These are phyloP conservation scores for Xylaria sp. DNA, from an alignment of 2,329 filamentous ascomycete species.

Conservation along the genomic window DNA sequence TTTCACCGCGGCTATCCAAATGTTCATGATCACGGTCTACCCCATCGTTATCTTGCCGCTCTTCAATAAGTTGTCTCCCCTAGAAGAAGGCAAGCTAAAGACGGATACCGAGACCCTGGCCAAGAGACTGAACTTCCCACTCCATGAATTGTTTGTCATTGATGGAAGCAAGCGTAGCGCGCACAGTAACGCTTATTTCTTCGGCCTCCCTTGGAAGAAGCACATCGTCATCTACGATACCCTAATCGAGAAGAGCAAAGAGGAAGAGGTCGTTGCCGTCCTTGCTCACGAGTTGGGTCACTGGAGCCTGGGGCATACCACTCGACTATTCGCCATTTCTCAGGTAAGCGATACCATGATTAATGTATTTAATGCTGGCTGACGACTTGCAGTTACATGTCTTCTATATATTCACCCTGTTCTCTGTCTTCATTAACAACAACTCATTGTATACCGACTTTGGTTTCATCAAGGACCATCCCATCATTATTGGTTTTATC, in stretches of 20 bases:
- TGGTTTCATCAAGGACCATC: slow-evolving; percentile 83
- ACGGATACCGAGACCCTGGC: slow-evolving; percentile 86
- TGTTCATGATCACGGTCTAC: slow-evolving; percentile 96
- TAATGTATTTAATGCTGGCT: slow-evolving; percentile 33
- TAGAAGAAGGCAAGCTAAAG: slow-evolving; percentile 89
- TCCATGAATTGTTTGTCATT: slow-evolving; percentile 93
- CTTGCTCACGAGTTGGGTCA: slow-evolving; percentile 96
- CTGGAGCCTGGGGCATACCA: slow-evolving; percentile 96
- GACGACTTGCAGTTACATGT: slow-evolving; percentile 76
- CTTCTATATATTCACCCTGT: slow-evolving; percentile 96
- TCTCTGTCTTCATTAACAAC: slow-evolving; percentile 98
- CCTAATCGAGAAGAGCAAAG: slow-evolving; percentile 91
- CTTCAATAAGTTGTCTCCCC: slow-evolving; percentile 97
- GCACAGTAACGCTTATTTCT: slow-evolving; percentile 95
- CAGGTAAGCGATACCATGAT: slow-evolving; percentile 65
- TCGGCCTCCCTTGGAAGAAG: slow-evolving; percentile 98
- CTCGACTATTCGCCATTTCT: slow-evolving; percentile 85
- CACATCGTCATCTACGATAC: slow-evolving; percentile 99
- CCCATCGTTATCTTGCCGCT: slow-evolving; percentile 92
- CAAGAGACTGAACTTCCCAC: slow-evolving; percentile 85
- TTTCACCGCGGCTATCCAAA: slow-evolving; percentile 87
- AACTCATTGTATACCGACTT: slow-evolving; percentile 89
- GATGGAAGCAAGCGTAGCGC: slow-evolving; percentile 89
- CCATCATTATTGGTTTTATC: slow-evolving; percentile 96
- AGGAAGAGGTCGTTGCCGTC: slow-evolving; percentile 92